These are phyloP conservation scores for Colletotrichum truncatum DNA, from an alignment of 2,329 filamentous ascomycete genomes.

Conservation along the genomic window DNA sequence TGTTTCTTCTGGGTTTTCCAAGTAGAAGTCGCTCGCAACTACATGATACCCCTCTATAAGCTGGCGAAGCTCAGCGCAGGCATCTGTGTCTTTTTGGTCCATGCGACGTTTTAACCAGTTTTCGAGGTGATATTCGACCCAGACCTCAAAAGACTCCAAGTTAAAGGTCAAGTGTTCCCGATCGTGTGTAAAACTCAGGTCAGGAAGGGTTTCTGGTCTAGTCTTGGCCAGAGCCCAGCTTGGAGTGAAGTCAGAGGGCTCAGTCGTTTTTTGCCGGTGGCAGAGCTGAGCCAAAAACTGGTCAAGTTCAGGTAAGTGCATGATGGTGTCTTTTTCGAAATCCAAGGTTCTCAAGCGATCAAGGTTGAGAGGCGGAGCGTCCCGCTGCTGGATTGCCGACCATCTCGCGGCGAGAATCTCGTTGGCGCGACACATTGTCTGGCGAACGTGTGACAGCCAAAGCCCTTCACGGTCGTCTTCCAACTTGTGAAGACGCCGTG, in stretches of 20 bases:
- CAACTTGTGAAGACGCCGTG: conserved; percentile 52
- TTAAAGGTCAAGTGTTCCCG: background rate
- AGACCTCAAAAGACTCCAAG: conserved; percentile 52
- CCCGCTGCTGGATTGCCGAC: background rate
- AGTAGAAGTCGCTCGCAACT: conserved; percentile 42
- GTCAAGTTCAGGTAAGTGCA: conserved; percentile 3
- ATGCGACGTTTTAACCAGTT: background rate
- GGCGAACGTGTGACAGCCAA: no score
- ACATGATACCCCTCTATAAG: conserved; percentile 46
- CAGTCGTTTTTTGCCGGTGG: background rate
- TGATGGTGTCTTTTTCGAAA: conserved; percentile 31
- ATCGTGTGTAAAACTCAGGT: background rate
- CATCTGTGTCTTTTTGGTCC: conserved; percentile 30
- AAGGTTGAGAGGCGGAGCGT: background rate
- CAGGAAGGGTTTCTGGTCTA: background rate
- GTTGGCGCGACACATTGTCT: background rate
- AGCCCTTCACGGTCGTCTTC: conserved; percentile 22
- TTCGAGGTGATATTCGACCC: conserved; percentile 39
- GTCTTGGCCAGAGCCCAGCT: background rate
- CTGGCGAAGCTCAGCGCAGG: conserved; percentile 39
- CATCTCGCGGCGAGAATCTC: background rate
- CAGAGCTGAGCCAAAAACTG: background rate
- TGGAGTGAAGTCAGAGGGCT: background rate
- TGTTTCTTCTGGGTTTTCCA: conserved; percentile 49
- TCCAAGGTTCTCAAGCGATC: background rate